Conservation (phyloP, 176 grass and related monocot genomes). For the Carex parvula region DNA sequence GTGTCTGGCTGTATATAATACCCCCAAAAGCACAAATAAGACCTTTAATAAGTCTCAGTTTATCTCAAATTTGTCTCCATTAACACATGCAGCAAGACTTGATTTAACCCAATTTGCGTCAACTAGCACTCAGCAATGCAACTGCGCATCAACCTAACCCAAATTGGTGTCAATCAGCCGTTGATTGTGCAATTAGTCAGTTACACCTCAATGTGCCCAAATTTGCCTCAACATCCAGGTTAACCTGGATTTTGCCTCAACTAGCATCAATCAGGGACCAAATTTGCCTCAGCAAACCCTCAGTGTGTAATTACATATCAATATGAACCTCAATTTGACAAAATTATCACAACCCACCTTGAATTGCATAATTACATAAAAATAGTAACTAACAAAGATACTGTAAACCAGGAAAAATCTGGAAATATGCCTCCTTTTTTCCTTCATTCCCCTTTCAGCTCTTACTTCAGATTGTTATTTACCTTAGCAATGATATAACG, state of each 20-base stretch:
- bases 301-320: background rate
- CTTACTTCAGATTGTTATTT: constrained; percentile 19
- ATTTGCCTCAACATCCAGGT: background rate
- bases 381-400: background rate
- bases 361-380: background rate
- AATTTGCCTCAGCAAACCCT: background rate
- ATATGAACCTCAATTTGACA: background rate
- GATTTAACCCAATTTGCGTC: background rate
- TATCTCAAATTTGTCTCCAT: background rate
- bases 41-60: constrained; percentile 1
- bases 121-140: background rate
- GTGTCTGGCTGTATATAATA: background rate
- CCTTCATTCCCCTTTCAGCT: background rate
- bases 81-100: background rate
- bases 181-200: background rate
- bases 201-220: background rate
- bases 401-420: background rate
- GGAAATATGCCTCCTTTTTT: background rate
- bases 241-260: background rate
- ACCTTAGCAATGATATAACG: constrained; percentile 97
- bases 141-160: background rate
- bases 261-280: background rate
- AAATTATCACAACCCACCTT: background rate
- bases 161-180: background rate
- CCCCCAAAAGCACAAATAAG: background rate